Evolutionary conservation across 1,284 basidiomycete genomes (phyloP).

Genomic region (Kwoniella shivajii): DNA sequence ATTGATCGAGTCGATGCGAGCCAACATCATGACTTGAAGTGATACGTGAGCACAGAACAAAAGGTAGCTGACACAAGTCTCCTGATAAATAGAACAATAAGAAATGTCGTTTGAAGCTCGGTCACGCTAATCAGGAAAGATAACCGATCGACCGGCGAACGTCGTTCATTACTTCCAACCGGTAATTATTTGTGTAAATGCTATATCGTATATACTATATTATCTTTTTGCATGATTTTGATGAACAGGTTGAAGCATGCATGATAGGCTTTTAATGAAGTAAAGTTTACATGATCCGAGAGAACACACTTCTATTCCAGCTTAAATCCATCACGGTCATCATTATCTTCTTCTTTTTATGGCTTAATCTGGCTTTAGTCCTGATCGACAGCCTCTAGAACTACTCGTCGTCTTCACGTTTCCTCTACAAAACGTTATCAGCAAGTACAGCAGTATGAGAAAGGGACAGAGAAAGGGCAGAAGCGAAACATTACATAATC

Average conservation of each 20-base stretch:
- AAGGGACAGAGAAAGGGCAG: not conserved
- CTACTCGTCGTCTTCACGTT: constrained; percentile 22
- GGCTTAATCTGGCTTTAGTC: not conserved
- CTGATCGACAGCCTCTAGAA: not conserved
- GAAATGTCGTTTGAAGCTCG: no score
- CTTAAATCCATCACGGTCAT: not conserved
- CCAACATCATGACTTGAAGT: no score
- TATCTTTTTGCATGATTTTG: no score
- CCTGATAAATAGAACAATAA: not conserved
- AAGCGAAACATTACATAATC: not conserved
- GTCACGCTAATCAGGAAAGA: not conserved
- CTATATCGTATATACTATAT: no score
- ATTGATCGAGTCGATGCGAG: no score
- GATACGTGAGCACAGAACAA: no score
- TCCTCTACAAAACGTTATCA: constrained; percentile 17
- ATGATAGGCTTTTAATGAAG: not conserved
- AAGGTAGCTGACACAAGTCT: no score
- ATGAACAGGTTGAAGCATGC: not conserved
- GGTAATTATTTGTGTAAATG: no score
- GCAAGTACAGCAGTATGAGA: no score
- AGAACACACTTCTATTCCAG: not conserved
- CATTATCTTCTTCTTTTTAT: not conserved
- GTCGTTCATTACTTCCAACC: no score
- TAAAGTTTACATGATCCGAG: not conserved
- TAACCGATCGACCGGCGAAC: not conserved